A percentile compares a stretch with the other conserved stretches of the same genome.
Evolutionary conservation across 2,329 filamentous ascomycete species (phyloP).

Genomic region (Aureobasidium sp.): DNA sequence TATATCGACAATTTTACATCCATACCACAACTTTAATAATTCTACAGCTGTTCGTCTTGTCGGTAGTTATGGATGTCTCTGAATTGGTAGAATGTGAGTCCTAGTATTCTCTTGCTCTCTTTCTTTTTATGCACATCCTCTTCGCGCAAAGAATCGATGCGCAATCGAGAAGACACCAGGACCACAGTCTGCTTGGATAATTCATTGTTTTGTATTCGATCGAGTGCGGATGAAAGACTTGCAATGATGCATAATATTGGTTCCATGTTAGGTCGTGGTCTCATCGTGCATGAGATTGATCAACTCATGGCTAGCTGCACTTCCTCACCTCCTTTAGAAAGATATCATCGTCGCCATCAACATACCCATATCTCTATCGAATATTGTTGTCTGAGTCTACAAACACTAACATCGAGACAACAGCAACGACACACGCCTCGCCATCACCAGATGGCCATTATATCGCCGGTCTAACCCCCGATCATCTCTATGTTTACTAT

Average conservation of each 20-base stretch:
- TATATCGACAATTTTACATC: neutral
- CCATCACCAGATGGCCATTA: constrained; percentile 32
- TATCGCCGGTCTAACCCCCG: constrained; percentile 30
- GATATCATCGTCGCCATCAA: neutral
- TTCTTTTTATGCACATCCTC: no score
- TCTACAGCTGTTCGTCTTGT: neutral
- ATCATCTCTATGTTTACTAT: constrained; percentile 34
- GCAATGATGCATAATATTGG: neutral
- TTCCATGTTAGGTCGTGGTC: neutral
- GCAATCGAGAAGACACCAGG: neutral
- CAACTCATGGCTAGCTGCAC: neutral
- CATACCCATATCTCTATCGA: neutral
- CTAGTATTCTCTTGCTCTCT: neutral
- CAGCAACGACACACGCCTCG: constrained; percentile 24
- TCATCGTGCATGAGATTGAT: neutral
- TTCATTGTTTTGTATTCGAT: neutral
- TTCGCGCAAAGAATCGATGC: neutral
- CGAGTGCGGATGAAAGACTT: neutral
- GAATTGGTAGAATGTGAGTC: constrained; percentile 1
- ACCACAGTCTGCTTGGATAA: neutral
- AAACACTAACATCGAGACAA: neutral
- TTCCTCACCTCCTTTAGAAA: neutral
- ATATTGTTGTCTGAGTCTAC: neutral
- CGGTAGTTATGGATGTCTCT: neutral
- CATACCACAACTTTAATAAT: neutral